Conservation (phyloP, 441 rosid genomes). For the Gossypium schwendimanii region DNA sequence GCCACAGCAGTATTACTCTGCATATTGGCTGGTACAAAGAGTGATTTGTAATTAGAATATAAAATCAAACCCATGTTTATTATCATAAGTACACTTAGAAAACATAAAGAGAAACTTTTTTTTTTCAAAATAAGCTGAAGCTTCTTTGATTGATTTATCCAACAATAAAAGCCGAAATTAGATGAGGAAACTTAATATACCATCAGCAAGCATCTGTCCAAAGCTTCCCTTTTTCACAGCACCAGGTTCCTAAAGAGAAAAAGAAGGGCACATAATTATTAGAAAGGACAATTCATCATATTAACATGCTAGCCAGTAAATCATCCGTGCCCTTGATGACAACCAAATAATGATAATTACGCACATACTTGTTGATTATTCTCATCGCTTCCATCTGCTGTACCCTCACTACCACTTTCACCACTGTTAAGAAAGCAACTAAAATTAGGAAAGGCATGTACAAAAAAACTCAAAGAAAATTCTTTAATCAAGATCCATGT, state of each 20-base stretch:
- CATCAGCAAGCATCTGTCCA: constrained; percentile 83
- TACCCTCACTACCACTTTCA: constrained; percentile 88
- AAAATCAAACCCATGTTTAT: not conserved
- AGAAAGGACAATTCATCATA: not conserved
- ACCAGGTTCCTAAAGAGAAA: constrained; percentile 43
- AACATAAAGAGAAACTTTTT: not conserved
- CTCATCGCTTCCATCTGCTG: constrained; percentile 82
- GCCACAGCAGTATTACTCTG: constrained; percentile 42
- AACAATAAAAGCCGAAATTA: not conserved
- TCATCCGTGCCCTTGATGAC: not conserved
- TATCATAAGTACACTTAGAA: not conserved
- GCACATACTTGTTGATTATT: constrained; percentile 63
- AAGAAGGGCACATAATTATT: not conserved
- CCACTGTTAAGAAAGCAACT: constrained; percentile 40
- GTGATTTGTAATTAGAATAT: constrained; percentile 8
- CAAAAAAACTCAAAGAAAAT: not conserved
- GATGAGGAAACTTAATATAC: constrained; percentile 23
- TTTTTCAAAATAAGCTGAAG: not conserved
- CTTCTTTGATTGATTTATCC: not conserved
- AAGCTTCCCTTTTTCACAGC: constrained; percentile 61
- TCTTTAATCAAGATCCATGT: not conserved
- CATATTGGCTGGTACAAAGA: constrained; percentile 47
- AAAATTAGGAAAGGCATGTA: constrained; percentile 9
- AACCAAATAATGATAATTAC: not conserved
- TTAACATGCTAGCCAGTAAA: constrained; percentile 5